phyloP scores from a whole-genome alignment of 176 grass and related monocot genomes.

The Microstegium vimineum region DNA sequence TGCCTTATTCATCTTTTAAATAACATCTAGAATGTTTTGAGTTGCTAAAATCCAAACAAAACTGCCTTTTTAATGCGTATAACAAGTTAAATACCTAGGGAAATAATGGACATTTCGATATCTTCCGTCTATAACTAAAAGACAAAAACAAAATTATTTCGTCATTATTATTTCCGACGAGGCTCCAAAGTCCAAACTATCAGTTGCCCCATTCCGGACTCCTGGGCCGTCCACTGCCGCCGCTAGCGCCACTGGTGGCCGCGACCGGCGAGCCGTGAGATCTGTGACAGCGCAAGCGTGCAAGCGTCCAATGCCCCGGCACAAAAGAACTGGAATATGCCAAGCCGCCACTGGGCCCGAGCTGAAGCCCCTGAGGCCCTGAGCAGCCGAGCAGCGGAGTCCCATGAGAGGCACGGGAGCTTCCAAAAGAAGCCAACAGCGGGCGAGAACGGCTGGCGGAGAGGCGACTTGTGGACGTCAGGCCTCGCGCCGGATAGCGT shows the following conservation, averaged over 20 bases:
- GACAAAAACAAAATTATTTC: background rate
- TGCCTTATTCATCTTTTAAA: too few relatives aligned
- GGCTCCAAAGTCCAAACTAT: background rate
- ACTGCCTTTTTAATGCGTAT: too few relatives aligned
- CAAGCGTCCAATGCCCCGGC: slow-evolving; percentile 9
- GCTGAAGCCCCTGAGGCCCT: background rate
- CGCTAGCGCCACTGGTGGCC: background rate
- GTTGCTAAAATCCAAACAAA: too few relatives aligned
- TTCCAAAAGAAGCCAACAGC: background rate
- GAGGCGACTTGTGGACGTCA: slow-evolving; percentile 42
- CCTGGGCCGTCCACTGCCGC: background rate
- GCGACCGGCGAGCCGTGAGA: background rate
- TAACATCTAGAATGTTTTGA: too few relatives aligned
- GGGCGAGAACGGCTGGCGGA: background rate
- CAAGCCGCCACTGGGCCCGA: background rate
- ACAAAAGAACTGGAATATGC: slow-evolving; percentile 25
- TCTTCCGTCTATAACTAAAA: background rate
- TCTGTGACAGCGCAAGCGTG: background rate
- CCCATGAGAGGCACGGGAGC: slow-evolving; percentile 9
- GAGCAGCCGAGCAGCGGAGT: too few relatives aligned
- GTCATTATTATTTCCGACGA: background rate
- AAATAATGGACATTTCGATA: background rate
- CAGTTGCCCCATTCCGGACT: too few relatives aligned
- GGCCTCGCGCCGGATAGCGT: slow-evolving; percentile 44
- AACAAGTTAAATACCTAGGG: background rate